Conservation (phyloP, 2,329 filamentous ascomycete genomes). For the Aspergillus carbonarius region DNA sequence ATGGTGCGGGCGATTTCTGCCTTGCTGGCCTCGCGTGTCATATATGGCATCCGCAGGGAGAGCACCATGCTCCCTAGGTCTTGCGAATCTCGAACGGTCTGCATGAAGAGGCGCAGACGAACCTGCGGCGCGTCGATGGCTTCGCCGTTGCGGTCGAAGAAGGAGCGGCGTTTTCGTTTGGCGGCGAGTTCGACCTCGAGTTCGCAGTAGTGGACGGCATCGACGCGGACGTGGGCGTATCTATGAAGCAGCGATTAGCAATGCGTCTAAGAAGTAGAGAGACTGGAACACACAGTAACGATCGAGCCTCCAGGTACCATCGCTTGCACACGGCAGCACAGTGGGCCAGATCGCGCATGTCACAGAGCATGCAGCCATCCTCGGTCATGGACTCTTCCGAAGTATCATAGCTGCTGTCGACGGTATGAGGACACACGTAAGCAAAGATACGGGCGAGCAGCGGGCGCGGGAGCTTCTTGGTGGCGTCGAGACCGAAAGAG, state of each 20-base stretch:
- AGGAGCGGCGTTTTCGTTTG: slow-evolving; percentile 70
- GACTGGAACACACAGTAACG: slow-evolving; percentile 59
- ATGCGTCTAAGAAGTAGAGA: slow-evolving; percentile 6
- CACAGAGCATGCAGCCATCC: slow-evolving; percentile 88
- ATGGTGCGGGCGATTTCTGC: slow-evolving; percentile 81
- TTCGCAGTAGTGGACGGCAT: slow-evolving; percentile 90
- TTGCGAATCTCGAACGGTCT: slow-evolving; percentile 76
- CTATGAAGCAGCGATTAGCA: slow-evolving; percentile 47
- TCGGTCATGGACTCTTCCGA: slow-evolving; percentile 78
- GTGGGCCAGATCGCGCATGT: slow-evolving; percentile 81
- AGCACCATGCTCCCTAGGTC: slow-evolving; percentile 68
- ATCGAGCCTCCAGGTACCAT: slow-evolving; percentile 64
- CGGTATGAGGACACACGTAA: slow-evolving; percentile 78
- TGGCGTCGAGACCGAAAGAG: slow-evolving; percentile 30
- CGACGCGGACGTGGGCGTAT: slow-evolving; percentile 87
- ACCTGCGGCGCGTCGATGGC: slow-evolving; percentile 76
- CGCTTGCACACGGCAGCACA: slow-evolving; percentile 71
- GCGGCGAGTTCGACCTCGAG: slow-evolving; percentile 79
- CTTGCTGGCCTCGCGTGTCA: slow-evolving; percentile 86
- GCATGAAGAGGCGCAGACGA: slow-evolving; percentile 74
- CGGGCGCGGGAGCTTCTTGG: slow-evolving; percentile 61
- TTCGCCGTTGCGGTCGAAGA: slow-evolving; percentile 73
- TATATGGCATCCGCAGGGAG: slow-evolving; percentile 88
- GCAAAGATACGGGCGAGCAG: slow-evolving; percentile 76
- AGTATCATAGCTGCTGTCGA: slow-evolving; percentile 74